A percentile compares a stretch with the other conserved stretches of the same genome.
Evolutionary conservation across 75 land plant species (phyloP).

Genomic region (Selaginella tamariscina): DNA sequence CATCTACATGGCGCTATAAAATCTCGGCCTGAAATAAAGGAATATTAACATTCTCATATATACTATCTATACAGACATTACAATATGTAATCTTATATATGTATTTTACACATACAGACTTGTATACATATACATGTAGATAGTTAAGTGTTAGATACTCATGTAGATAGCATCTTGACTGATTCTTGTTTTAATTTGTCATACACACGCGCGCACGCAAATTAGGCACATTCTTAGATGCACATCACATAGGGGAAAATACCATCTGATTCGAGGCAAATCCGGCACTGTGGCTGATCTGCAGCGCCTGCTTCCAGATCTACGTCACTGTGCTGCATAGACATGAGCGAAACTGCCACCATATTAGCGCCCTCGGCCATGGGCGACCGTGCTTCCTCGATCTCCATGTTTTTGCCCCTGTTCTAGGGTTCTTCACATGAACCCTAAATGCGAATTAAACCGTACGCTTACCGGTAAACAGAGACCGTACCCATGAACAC

Average conservation of each 20-base stretch:
- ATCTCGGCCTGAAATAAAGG: conserved; percentile 56
- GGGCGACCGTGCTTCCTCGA: not conserved
- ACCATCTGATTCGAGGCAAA: conserved; percentile 94
- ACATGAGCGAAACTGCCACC: not conserved
- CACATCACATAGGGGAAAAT: not conserved
- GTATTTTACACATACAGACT: not conserved
- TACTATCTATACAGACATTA: not conserved
- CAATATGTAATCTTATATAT: not conserved
- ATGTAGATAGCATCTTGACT: too few species aligned
- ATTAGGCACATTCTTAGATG: not conserved
- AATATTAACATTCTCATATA: not conserved
- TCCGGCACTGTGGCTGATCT: conserved; percentile 91
- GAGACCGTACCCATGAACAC: too few species aligned
- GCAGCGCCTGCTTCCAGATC: conserved; percentile 89
- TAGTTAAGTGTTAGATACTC: not conserved
- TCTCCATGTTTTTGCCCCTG: not conserved
- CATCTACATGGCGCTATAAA: conserved; percentile 96
- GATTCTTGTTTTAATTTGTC: too few species aligned
- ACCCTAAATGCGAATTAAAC: too few species aligned
- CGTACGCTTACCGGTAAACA: too few species aligned
- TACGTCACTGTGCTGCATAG: conserved; percentile 19
- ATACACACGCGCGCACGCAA: conserved; percentile 1
- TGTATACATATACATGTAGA: not conserved
- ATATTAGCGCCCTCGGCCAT: not conserved
- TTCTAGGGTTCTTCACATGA: not conserved